A percentile compares a stretch with the other conserved stretches of the same genome.
phyloP scores from a whole-genome alignment of 202 grass and related monocot genomes.

The Carex arenaria region DNA sequence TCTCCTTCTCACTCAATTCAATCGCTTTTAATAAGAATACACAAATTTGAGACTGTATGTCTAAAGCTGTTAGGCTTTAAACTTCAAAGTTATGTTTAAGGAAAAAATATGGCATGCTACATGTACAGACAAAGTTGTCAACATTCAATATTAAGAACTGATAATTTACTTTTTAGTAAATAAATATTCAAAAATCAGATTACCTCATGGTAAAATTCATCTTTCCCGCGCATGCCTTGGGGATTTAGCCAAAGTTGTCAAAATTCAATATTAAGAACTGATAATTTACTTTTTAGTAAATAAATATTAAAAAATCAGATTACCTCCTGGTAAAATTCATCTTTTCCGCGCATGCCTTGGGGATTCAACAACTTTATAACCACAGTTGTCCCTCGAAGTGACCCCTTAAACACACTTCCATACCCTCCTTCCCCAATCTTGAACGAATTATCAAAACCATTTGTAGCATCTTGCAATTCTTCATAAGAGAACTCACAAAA shows the following conservation, averaged over 20 bases:
- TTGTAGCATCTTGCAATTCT: conserved; percentile 25
- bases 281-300: neutral
- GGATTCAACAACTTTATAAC: conserved; percentile 32
- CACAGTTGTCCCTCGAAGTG: conserved; percentile 12
- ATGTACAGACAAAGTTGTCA: neutral
- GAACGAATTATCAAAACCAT: conserved; percentile 17
- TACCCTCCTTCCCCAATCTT: conserved; percentile 35
- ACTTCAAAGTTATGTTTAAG: neutral
- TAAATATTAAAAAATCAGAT: neutral
- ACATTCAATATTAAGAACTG: neutral
- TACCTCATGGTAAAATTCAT: conserved; percentile 25
- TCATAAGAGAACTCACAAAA: conserved; percentile 26
- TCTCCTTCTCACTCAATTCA: neutral
- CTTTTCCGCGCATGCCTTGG: conserved; percentile 22
- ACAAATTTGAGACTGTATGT: neutral
- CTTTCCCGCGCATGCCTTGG: conserved; percentile 21
- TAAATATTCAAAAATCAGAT: neutral
- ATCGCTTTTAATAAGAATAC: neutral
- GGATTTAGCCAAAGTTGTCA: conserved; percentile 19
- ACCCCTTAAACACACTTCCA: conserved; percentile 27
- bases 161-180: neutral
- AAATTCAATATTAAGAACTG: neutral
- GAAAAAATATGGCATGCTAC: neutral
- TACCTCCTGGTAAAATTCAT: conserved; percentile 25
- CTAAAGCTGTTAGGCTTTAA: neutral